Conservation (phyloP, 2,329 filamentous ascomycete species). For the Anisogramma anomala region DNA sequence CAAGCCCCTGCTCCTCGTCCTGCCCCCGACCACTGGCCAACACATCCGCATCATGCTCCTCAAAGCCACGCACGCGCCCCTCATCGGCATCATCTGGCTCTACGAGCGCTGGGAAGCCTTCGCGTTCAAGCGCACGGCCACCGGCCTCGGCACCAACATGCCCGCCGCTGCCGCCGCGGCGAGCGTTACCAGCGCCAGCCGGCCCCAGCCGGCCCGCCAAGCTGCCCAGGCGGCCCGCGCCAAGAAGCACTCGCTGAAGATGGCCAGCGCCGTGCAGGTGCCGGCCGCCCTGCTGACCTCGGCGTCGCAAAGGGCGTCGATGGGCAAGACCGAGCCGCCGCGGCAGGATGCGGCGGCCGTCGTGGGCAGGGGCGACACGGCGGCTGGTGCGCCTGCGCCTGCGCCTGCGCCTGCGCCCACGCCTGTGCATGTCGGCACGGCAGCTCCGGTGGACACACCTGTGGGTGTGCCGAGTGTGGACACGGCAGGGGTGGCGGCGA, state of each 20-base stretch:
- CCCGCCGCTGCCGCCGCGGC: neutral
- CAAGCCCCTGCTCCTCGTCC: slow-evolving; percentile 1
- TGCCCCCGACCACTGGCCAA: neutral
- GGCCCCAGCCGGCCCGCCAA: neutral
- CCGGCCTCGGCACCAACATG: neutral
- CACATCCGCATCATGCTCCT: slow-evolving; percentile 7
- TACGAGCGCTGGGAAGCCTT: slow-evolving; percentile 6
- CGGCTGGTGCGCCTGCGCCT: neutral
- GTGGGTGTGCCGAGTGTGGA: neutral
- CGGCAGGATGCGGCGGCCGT: neutral
- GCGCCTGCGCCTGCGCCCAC: neutral
- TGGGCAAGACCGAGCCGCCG: neutral
- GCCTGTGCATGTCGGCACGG: neutral
- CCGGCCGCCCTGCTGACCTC: slow-evolving; percentile 2
- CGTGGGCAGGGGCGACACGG: neutral
- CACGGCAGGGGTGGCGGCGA: neutral
- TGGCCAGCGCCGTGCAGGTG: neutral
- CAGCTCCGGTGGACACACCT: neutral
- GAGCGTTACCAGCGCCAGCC: neutral
- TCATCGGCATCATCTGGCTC: slow-evolving; percentile 4
- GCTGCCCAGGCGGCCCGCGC: neutral
- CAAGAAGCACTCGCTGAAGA: slow-evolving; percentile 8
- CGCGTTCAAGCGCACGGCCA: slow-evolving; percentile 1
- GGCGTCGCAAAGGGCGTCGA: slow-evolving; percentile 5
- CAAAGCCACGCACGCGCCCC: slow-evolving; percentile 4